Conservation (phyloP, 108 stramenopile genomes). For the Hondaea fermentalgiana region DNA sequence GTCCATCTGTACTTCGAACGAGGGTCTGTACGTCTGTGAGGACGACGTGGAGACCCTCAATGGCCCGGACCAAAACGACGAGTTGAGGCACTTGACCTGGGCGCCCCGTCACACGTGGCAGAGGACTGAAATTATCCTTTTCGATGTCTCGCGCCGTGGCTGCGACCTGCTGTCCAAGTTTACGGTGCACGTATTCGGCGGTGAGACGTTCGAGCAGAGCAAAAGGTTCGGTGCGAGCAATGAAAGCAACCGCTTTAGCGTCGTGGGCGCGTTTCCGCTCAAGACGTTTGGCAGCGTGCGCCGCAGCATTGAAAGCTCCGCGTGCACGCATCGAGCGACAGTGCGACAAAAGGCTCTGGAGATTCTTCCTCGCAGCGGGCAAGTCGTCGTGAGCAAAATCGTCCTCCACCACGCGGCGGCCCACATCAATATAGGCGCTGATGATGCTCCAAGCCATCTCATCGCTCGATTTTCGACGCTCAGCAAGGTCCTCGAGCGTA, state of each 20-base stretch:
- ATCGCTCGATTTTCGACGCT: constrained; percentile 1
- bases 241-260: background rate
- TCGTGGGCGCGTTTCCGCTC: background rate
- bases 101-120: background rate
- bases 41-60: background rate
- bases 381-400: background rate
- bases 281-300: background rate
- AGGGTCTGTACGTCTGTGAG: background rate
- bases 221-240: background rate
- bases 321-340: background rate
- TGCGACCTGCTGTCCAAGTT: background rate
- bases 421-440: background rate
- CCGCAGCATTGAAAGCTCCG: background rate
- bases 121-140: background rate
- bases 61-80: background rate
- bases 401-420: background rate
- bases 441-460: background rate
- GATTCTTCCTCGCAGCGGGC: background rate
- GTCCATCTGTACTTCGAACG: background rate
- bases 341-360: background rate
- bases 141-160: background rate
- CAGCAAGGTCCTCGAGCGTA: background rate
- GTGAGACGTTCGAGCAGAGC: background rate
- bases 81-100: background rate
- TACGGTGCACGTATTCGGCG: background rate